Base-by-base conservation (phyloP, 805 yeast species). In the Metschnikowia shivogae region DNA sequence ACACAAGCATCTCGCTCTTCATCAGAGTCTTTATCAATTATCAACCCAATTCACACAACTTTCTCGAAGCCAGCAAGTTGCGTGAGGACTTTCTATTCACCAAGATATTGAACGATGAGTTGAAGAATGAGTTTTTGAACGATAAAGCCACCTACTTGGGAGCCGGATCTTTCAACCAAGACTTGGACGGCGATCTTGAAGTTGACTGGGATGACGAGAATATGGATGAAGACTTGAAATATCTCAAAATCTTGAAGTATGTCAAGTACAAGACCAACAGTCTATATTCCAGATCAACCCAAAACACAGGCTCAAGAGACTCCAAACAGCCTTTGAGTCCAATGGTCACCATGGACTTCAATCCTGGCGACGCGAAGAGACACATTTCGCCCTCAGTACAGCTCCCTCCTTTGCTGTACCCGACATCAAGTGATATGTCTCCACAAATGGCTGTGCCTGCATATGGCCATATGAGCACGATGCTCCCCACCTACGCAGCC, bases 201-300 rank as follows among this genome's bases (percentile, higher is more conserved):
- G 69, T 70, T 6, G 76, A 71, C 52, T 71, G 76, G 76, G 76
- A 72, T 47, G 75, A 72, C 46, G 76, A 71, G 49, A 70, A 68
- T 19, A 62, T 71, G 73, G 74, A 70, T 49, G 76, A 72, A 51
- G 76, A 71, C 50, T 63, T 70, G 57, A 72, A 72, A 48, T 71
- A 67, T 45, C 57, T 71, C 46, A 70, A 69, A 42, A 65, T 68
- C 6, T 58, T 71, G 50, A 71, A 71, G 52, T 70, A 65, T 53
- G 58, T 72, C 46, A 64, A 68, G 56, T 70, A 72, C 53, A 72
- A 69, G 47, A 60, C 55, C 17, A 49, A 42, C 32, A 11, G 40
- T 22, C 37, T 54, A 24, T 46, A 46, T 35, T 43, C 39, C 20
- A 30, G 32, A 19, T 13, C 30, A 22, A 22, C n/a, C 42, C 24